Evolutionary conservation across 768 basidiomycete genomes (phyloP).

Genomic region (Mycena rosella): DNA sequence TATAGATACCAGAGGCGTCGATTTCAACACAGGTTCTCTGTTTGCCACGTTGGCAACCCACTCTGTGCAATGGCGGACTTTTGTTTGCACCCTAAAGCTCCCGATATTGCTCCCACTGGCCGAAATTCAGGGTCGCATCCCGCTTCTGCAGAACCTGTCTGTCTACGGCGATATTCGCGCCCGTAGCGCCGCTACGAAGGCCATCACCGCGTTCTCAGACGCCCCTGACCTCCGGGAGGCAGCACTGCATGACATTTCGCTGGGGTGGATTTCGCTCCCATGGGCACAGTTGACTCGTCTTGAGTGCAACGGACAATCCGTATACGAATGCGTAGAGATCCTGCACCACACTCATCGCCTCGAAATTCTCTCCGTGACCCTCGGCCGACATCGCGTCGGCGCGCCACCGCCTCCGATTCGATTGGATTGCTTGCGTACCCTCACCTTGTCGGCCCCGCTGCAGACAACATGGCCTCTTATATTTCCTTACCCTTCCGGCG

Average conservation of each 20-base stretch:
- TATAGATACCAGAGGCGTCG: neutral
- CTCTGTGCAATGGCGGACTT: neutral
- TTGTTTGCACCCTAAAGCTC: neutral
- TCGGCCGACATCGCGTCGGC: neutral
- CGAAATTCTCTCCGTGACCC: neutral
- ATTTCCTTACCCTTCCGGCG: neutral
- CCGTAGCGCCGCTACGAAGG: neutral
- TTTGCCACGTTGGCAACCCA: neutral
- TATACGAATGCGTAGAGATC: neutral
- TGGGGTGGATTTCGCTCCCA: neutral
- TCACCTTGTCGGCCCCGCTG: neutral
- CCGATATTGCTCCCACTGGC: neutral
- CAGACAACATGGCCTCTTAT: neutral
- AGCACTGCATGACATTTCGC: neutral
- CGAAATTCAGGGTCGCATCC: neutral
- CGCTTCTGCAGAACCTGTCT: neutral
- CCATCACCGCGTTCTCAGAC: slow-evolving; percentile 1
- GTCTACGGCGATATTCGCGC: neutral
- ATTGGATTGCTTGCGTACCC: neutral
- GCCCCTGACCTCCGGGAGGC: slow-evolving; percentile 1
- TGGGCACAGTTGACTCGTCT: neutral
- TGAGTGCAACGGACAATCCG: too few species aligned
- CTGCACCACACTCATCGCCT: neutral
- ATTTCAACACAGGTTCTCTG: neutral
- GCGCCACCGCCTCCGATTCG: neutral